Percentiles rank a stretch among this genome's conserved stretches.
Conservation (phyloP, 352 stramenopile genomes). For the Lagenidium giganteum region DNA sequence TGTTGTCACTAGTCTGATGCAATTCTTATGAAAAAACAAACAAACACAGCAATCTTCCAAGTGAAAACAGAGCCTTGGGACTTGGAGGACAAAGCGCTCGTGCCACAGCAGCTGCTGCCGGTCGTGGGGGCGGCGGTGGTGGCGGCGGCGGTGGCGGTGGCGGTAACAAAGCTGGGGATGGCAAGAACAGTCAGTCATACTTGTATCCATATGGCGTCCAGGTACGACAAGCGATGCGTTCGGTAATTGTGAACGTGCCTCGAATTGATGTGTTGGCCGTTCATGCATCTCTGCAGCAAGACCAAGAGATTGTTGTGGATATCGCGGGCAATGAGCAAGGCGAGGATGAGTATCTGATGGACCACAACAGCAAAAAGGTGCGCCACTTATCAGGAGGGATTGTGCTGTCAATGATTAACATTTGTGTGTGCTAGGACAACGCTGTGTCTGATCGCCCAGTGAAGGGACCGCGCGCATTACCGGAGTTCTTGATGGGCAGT, state of each 20-base stretch:
- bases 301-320: slow-evolving; percentile 85
- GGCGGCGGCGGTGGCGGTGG: slow-evolving; percentile 32
- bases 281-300: slow-evolving; percentile 9
- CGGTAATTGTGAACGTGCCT: neutral
- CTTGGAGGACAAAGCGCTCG: slow-evolving; percentile 66
- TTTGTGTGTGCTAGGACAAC: slow-evolving; percentile 30
- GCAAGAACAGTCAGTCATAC: slow-evolving; percentile 75
- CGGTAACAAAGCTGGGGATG: slow-evolving; percentile 32
- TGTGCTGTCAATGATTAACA: neutral
- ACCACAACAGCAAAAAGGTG: slow-evolving; percentile 61
- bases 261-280: neutral
- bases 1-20: neutral
- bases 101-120: slow-evolving; percentile 20
- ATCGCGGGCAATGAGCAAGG: slow-evolving; percentile 70
- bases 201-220: slow-evolving; percentile 74
- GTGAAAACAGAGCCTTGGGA: slow-evolving; percentile 78
- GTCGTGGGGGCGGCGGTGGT: slow-evolving; percentile 35
- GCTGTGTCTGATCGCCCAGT: slow-evolving; percentile 42
- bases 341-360: slow-evolving; percentile 79
- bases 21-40: neutral
- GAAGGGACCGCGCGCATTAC: slow-evolving; percentile 58
- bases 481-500: slow-evolving; percentile 77
- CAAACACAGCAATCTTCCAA: slow-evolving; percentile 61
- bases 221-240: slow-evolving; percentile 24
- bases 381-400: slow-evolving; percentile 1